Percentiles rank a stretch among this genome's conserved stretches.
Conservation (phyloP, 169 alveolate genomes). For the Babesia ovata region DNA sequence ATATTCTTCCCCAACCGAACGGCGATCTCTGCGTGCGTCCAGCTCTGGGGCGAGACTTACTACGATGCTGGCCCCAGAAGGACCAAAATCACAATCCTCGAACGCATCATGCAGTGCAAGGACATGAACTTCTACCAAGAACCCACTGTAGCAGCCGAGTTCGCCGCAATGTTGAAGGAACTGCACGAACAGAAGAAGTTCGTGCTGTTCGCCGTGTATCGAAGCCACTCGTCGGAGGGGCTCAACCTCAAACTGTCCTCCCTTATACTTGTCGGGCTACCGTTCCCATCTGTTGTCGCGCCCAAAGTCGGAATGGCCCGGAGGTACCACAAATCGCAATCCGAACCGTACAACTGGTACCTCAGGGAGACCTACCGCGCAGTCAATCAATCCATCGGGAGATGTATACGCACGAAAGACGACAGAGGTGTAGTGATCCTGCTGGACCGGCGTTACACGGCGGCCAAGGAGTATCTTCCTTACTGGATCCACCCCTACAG, state of each 20-base stretch:
- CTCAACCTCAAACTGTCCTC: conserved; percentile 50
- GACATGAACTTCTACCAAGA: conserved; percentile 38
- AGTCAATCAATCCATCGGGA: conserved; percentile 93
- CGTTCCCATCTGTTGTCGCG: conserved; percentile 44
- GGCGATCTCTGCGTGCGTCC: conserved; percentile 29
- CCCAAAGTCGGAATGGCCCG: conserved; percentile 47
- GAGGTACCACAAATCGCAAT: conserved; percentile 28
- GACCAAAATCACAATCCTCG: conserved; percentile 2
- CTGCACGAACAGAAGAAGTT: conserved; percentile 6
- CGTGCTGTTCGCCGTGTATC: conserved; percentile 40
- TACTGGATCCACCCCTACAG: conserved; percentile 54
- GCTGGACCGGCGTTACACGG: conserved; percentile 86
- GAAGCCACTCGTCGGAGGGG: conserved; percentile 63
- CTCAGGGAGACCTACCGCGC: conserved; percentile 90
- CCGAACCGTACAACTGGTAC: conserved; percentile 85
- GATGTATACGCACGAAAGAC: conserved; percentile 91
- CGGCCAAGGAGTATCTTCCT: conserved; percentile 67
- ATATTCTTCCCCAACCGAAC: conserved; percentile 44
- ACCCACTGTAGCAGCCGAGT: conserved; percentile 45
- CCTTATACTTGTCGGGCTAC: conserved; percentile 53
- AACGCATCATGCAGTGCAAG: conserved; percentile 29
- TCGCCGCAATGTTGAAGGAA: conserved; percentile 10
- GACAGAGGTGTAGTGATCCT: conserved; percentile 91
- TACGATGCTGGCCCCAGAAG: background rate
- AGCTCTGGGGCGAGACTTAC: conserved; percentile 25